Base-by-base conservation (phyloP, 192 early-diverging fungal genomes). In the Podila horticola region DNA sequence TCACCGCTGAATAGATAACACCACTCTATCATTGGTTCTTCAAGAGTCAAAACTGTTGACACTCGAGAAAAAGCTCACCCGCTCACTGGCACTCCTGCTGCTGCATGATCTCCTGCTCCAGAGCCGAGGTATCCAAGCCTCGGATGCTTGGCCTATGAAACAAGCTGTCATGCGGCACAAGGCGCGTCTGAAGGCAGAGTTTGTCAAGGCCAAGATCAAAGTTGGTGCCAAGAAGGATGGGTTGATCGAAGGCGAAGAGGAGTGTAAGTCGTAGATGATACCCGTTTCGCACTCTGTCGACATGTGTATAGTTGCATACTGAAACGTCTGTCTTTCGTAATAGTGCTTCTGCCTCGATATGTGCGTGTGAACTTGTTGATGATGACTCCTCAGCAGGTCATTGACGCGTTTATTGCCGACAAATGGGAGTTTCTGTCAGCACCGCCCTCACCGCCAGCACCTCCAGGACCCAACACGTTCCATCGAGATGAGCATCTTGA, bases 91-190 rank as follows among this genome's bases (percentile, higher is more conserved):
- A 22, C 68, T 89, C 59, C 79, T 96, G 0, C 88, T 97, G n/a
- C 84, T 93, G n/a, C 94, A 97, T 74, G 97, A 98, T 77, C 83
- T 97, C 22, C 75, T 97, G 17, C 92, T 98, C 74, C 91, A 92
- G 29, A 87, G 86, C 30, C 86, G 91, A 64, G 94, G 93, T 11
- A 83, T 98, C 30, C 90, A 91, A 41, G 84, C 79, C 4, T 85
- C 88, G 24, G 88, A 85, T 5, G 81, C 89, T 59, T 84, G 68
- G 24, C 87, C 85, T 41, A 89, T 92, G 30, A 95, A 95, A 62
- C 70, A 85, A 60, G 82, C 88, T 51, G 88, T 97, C 10, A 75
- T 88, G 64, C 86, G 87, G 36, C 93, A 95, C 76, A 88, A 92
- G 67, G 83, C 86, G 20, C 65, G 89, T 52, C 88, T 99, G 58